Percentiles rank a stretch among this genome's conserved stretches.
These are phyloP conservation scores for Cutaneotrichosporon cavernicola DNA, from an alignment of 1,284 basidiomycete genomes.

Conservation along the genomic window DNA sequence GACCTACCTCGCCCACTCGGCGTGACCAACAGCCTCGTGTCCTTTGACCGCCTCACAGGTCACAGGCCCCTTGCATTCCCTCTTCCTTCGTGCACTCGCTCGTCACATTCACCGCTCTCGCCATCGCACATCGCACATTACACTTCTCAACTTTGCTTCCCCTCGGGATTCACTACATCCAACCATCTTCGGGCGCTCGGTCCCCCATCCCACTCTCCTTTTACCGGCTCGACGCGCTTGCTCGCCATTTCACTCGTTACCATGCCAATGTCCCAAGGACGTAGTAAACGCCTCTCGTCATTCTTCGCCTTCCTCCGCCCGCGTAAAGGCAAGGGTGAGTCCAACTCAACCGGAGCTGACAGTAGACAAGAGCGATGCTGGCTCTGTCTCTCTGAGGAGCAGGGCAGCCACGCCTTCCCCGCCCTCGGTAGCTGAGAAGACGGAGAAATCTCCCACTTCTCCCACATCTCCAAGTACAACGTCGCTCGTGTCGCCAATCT, in stretches of 20 bases:
- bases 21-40: too few relatives aligned
- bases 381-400: neutral
- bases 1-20: too few relatives aligned
- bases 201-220: neutral
- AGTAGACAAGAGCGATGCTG: neutral
- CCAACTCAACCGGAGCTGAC: neutral
- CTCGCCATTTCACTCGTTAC: constrained; percentile 1
- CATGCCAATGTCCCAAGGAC: constrained; percentile 6
- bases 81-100: neutral
- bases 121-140: neutral
- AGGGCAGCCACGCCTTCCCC: neutral
- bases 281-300: neutral
- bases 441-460: too few relatives aligned
- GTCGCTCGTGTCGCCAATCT: neutral
- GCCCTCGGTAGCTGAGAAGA: neutral
- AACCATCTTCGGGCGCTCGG: neutral
- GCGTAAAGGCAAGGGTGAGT: neutral
- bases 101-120: neutral
- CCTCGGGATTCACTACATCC: neutral
- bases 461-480: neutral
- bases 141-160: neutral
- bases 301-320: constrained; percentile 7
- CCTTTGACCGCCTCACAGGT: too few relatives aligned
- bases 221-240: neutral
- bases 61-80: too few relatives aligned